These are phyloP conservation scores for Colletotrichum zoysiae DNA, from an alignment of 2,329 filamentous ascomycete species.

Conservation along the genomic window DNA sequence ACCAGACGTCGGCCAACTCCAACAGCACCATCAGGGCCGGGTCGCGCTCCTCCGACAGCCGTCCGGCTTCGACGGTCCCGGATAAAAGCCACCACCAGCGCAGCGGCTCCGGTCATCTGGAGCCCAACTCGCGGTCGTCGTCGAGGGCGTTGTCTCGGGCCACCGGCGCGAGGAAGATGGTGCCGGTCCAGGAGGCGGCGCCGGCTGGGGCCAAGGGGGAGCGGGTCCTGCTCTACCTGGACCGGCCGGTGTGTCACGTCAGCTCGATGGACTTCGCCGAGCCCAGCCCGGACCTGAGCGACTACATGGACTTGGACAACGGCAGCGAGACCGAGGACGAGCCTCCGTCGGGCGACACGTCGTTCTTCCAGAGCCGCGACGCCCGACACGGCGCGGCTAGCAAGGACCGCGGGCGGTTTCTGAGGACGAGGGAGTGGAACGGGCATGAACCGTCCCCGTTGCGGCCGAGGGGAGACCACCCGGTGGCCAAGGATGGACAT, in stretches of 20 bases:
- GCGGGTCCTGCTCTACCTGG: conserved; percentile 50
- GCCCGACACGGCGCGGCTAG: not conserved
- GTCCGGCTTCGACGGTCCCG: conserved; percentile 1
- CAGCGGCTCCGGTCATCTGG: conserved; percentile 15
- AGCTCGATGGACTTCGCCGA: conserved; percentile 48
- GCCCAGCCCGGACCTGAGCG: conserved; percentile 54
- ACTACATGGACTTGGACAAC: conserved; percentile 54
- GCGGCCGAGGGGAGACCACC: conserved; percentile 12
- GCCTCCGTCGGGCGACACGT: conserved; percentile 22
- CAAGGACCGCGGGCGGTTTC: conserved; percentile 26
- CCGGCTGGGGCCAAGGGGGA: conserved; percentile 45
- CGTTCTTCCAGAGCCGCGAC: conserved; percentile 10
- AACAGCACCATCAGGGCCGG: conserved; percentile 39
- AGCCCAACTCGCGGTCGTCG: not conserved
- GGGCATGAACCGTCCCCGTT: conserved; percentile 31
- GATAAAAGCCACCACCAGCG: conserved; percentile 12
- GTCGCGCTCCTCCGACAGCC: conserved; percentile 13
- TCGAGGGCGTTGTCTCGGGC: conserved; percentile 19
- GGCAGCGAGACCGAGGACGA: conserved; percentile 44
- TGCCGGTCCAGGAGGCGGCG: not conserved
- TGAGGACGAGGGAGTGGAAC: conserved; percentile 24
- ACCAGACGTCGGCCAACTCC: conserved; percentile 40
- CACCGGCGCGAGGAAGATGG: conserved; percentile 19
- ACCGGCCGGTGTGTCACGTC: conserved; percentile 46
- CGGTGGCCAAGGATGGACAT: conserved; percentile 7